Conservation (phyloP, 2,329 filamentous ascomycete species). For the Venturia asperata region DNA sequence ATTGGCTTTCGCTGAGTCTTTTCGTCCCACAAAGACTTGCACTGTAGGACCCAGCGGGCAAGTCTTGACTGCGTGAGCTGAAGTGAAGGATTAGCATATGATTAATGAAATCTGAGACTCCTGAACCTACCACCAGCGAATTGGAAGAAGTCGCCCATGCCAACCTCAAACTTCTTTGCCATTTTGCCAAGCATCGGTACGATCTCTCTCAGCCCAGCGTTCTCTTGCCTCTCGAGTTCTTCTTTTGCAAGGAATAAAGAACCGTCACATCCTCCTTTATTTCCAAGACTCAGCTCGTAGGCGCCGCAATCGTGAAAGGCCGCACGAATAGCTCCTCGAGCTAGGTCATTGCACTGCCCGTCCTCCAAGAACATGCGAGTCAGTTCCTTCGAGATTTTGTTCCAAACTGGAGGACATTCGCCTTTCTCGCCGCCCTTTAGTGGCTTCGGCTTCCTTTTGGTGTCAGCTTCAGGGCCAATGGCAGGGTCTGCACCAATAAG, state of each 20-base stretch:
- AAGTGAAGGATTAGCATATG: conserved; percentile 17
- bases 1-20: conserved; percentile 14
- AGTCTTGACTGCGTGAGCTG: conserved; percentile 41
- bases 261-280: conserved; percentile 34
- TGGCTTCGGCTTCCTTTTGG: conserved; percentile 3
- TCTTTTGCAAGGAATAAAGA: conserved; percentile 33
- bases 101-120: neutral
- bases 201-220: conserved; percentile 42
- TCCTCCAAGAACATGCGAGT: conserved; percentile 6
- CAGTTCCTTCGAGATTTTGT: conserved; percentile 1
- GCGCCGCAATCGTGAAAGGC: conserved; percentile 32
- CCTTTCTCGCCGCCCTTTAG: neutral
- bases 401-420: conserved; percentile 15
- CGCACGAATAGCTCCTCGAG: conserved; percentile 31
- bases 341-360: conserved; percentile 19
- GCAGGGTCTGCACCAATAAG: neutral
- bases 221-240: conserved; percentile 33
- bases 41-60: conserved; percentile 48
- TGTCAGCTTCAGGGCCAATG: neutral
- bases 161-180: conserved; percentile 38
- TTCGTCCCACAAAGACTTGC: conserved; percentile 34
- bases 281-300: conserved; percentile 12
- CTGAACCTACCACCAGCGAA: conserved; percentile 34
- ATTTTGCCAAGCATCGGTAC: conserved; percentile 34
- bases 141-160: conserved; percentile 50